Evolutionary conservation across 2,329 filamentous ascomycete genomes (phyloP).

Genomic region (Pseudogymnoascus sp.): DNA sequence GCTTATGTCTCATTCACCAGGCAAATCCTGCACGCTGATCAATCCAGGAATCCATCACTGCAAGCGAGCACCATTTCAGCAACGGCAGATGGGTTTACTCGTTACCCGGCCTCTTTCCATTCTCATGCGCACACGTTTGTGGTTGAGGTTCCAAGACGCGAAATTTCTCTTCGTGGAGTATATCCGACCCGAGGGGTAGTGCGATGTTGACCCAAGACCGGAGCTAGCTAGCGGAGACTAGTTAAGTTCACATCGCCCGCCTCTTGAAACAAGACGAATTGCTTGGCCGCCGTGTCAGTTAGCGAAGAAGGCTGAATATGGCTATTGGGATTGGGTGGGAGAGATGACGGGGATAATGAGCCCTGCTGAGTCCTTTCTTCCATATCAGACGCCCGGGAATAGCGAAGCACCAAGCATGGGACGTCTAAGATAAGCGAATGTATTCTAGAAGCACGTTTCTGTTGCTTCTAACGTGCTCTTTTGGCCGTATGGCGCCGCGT

Average conservation of each 20-base stretch:
- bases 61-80: neutral
- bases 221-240: neutral
- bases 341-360: conserved; percentile 2
- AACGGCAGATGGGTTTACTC: neutral
- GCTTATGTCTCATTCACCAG: neutral
- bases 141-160: conserved; percentile 5
- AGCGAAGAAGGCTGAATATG: conserved; percentile 4
- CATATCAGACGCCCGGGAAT: neutral
- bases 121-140: neutral
- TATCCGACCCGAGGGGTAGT: neutral
- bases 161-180: neutral
- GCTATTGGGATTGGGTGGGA: neutral
- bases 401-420: neutral
- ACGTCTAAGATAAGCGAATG: neutral
- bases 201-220: neutral
- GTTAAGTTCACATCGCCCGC: conserved; percentile 6
- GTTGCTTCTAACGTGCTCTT: neutral
- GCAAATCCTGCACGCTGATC: neutral
- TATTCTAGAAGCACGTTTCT: neutral
- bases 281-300: conserved; percentile 4
- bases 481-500: neutral
- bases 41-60: neutral
- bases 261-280: conserved; percentile 1
- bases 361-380: neutral
- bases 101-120: neutral